Percentiles rank a stretch among this genome's conserved stretches.
These are phyloP conservation scores for Amanita fuliginea DNA, from an alignment of 768 basidiomycete genomes.

Conservation along the genomic window DNA sequence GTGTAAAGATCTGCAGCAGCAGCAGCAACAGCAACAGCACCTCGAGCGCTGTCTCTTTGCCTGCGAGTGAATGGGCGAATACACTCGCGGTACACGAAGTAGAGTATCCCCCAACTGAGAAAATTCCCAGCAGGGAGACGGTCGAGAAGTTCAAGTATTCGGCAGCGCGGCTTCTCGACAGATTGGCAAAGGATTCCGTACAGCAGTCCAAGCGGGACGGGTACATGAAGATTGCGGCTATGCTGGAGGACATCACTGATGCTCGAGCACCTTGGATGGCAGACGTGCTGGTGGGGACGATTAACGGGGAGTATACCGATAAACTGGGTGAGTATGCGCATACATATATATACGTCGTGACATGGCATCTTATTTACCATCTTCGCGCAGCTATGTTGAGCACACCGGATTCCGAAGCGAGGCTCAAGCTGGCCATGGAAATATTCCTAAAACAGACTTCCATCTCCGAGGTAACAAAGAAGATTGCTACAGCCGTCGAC, in stretches of 20 bases:
- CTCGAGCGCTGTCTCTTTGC: constrained; percentile 15
- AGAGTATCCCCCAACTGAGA: constrained; percentile 36
- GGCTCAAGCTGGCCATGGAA: constrained; percentile 55
- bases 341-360: not conserved
- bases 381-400: constrained; percentile 42
- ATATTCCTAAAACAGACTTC: constrained; percentile 68
- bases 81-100: constrained; percentile 31
- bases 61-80: constrained; percentile 17
- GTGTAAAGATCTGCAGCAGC: constrained; percentile 43
- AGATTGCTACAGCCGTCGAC: constrained; percentile 71
- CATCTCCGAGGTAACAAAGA: constrained; percentile 72
- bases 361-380: not conserved
- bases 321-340: constrained; percentile 45
- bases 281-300: constrained; percentile 58
- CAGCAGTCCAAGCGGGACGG: constrained; percentile 49
- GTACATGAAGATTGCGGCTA: constrained; percentile 55
- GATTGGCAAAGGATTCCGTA: constrained; percentile 39
- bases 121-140: constrained; percentile 37
- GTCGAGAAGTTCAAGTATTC: constrained; percentile 62
- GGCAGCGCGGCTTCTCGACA: constrained; percentile 56
- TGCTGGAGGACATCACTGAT: constrained; percentile 64
- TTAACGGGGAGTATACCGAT: constrained; percentile 58
- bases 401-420: constrained; percentile 46
- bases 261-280: constrained; percentile 64
- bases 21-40: too few relatives aligned